phyloP scores from a whole-genome alignment of 2,329 filamentous ascomycete species.

The Aspergillus texensis region DNA sequence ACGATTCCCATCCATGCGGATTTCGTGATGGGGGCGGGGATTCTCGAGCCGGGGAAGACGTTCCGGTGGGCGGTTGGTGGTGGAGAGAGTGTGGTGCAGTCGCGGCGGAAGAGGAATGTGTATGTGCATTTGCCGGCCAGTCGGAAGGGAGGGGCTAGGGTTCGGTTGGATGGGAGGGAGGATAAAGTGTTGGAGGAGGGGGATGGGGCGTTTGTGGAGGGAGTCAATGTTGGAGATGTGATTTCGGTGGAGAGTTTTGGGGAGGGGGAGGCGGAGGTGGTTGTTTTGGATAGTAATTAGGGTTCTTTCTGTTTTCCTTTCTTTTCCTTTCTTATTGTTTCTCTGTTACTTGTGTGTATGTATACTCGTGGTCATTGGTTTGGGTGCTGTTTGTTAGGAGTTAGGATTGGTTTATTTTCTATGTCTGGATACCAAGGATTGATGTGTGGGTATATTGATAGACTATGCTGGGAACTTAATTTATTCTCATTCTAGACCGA shows the following conservation, averaged over 20 bases:
- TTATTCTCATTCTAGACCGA: not conserved
- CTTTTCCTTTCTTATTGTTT: not conserved
- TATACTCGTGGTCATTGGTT: not conserved
- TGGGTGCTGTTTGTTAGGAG: not conserved
- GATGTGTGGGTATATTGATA: not conserved
- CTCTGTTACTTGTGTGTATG: not conserved
- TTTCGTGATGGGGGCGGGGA: constrained; percentile 77
- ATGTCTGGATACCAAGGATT: not conserved
- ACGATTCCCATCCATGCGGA: constrained; percentile 85
- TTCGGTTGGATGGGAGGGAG: constrained; percentile 67
- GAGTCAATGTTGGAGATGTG: constrained; percentile 65
- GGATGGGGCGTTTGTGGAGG: constrained; percentile 76
- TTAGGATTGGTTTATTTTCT: not conserved
- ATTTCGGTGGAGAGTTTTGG: constrained; percentile 69
- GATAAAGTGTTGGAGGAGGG: constrained; percentile 72
- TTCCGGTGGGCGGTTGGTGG: constrained; percentile 76
- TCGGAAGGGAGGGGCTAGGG: constrained; percentile 71
- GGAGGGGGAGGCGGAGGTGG: constrained; percentile 69
- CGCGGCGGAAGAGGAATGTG: constrained; percentile 63
- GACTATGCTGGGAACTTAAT: not conserved
- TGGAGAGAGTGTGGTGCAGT: constrained; percentile 29
- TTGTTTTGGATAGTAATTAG: constrained; percentile 66
- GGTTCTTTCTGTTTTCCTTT: not conserved
- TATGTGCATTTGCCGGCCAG: constrained; percentile 82
- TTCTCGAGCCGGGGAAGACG: constrained; percentile 65